Conservation (phyloP, 495 filamentous ascomycete genomes). For the Hyphodiscus hymeniophilus region DNA sequence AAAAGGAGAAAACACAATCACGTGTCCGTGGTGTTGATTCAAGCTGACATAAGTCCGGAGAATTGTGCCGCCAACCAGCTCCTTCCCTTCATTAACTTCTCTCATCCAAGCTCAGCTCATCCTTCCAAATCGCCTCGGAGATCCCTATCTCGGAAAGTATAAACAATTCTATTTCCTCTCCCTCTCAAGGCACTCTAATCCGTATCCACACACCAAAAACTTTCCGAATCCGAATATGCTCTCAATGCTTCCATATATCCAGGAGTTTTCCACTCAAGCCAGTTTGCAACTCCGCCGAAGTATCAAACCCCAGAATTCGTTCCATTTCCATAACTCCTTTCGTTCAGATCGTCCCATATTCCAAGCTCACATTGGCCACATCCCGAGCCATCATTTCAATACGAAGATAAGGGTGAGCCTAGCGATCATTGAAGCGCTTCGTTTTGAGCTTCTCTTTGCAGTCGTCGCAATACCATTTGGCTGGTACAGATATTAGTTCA, state of each 20-base stretch:
- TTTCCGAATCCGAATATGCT: neutral
- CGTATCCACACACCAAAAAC: no score
- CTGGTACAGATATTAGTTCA: constrained; percentile 36
- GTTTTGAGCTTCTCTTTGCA: constrained; percentile 65
- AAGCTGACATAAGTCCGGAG: no score
- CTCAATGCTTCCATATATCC: constrained; percentile 7
- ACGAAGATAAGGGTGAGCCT: neutral
- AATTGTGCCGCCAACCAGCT: no score
- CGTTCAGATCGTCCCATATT: neutral
- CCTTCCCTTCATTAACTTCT: no score
- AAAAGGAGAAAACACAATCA: no score
- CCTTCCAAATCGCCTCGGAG: no score
- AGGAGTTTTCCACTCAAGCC: constrained; percentile 6
- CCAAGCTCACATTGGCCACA: neutral
- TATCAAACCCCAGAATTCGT: constrained; percentile 16
- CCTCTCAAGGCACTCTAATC: no score
- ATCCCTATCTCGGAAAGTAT: no score
- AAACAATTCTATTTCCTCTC: neutral
- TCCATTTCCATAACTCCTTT: neutral
- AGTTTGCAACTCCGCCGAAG: neutral
- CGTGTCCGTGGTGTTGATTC: no score
- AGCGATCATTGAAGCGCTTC: constrained; percentile 29
- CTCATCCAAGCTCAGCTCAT: no score
- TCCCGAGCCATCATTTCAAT: neutral
- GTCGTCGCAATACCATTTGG: constrained; percentile 87